Evolutionary conservation across 176 grass and related monocot genomes (phyloP), one percentile per base, ranked within the genome.

Genomic region (Musa schizocarpa): DNA sequence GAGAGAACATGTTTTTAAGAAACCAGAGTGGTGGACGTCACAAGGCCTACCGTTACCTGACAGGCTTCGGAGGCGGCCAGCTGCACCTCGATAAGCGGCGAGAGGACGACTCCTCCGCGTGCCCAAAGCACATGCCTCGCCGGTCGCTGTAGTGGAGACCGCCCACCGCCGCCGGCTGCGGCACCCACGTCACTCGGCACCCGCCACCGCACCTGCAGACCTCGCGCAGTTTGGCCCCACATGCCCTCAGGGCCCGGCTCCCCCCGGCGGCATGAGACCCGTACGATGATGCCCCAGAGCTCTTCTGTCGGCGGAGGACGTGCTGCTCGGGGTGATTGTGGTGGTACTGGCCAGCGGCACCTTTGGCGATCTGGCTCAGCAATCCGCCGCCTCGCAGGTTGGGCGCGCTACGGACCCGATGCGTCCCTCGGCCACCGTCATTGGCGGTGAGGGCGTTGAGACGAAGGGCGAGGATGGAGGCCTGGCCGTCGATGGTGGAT

Each of bases 361-460:
- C 63, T 7, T 52, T 43, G 34, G 34, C 34, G 34, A 43, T 34
- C 70, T 72, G 78, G 1, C 76, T 77, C 19, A 49, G 62, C 52
- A 50, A 74, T 52, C 77, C 68, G 49, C 78, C 72, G 12, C 74
- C 76, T 49, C 81, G 55, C 11, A 89, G 84, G 9, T 89, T 86
- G 4, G 86, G 86, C 57, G 84, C 68, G 86, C 86, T 92, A 72
- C 78, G 83, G 17, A 92, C 86, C 5, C 89, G 86, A 29, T 86
- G 78, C 78, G 88, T 82, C 3, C 76, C 34, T 43, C 86, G 69
- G 1, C 13, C 16, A 9, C 81, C 50, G 13, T 53, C 74, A 5
- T 43, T 43, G n/a, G 12, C 20, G 20, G 2, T 2, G 2, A 0
- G 56, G 34, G 19, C 19, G 12, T 13, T 65, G 61, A 49, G 20